These are phyloP conservation scores for Leishmania tropica DNA, from an alignment of 208 protist genomes.

Conservation along the genomic window DNA sequence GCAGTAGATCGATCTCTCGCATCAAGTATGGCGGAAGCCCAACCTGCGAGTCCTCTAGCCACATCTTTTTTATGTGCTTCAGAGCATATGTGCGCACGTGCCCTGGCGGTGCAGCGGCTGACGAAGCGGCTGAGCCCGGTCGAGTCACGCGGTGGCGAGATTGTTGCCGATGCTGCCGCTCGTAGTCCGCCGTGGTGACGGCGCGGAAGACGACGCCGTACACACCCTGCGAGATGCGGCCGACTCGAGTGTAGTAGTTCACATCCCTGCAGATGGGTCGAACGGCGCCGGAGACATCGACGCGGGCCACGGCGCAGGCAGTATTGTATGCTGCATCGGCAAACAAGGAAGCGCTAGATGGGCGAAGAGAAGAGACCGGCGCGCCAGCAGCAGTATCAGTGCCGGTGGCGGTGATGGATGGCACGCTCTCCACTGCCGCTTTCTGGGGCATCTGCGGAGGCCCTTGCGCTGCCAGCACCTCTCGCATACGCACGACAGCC, in stretches of 20 bases:
- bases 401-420: neutral
- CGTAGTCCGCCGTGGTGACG: conserved; percentile 9
- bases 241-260: conserved; percentile 55
- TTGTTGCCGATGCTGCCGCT: conserved; percentile 4
- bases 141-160: neutral
- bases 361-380: neutral
- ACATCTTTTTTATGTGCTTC: conserved; percentile 85
- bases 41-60: conserved; percentile 72
- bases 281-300: conserved; percentile 42
- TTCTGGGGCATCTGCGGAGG: neutral
- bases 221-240: conserved; percentile 70
- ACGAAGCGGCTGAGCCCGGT: conserved; percentile 1
- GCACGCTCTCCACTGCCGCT: neutral
- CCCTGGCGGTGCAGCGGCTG: neutral
- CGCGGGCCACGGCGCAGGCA: conserved; percentile 17
- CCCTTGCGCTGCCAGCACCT: conserved; percentile 3
- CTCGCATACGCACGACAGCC: conserved; percentile 9
- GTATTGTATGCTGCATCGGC: conserved; percentile 26
- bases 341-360: conserved; percentile 16
- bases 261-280: conserved; percentile 59
- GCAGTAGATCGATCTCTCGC: conserved; percentile 83
- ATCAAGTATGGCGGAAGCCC: conserved; percentile 85
- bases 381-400: neutral
- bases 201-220: conserved; percentile 87
- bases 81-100: conserved; percentile 51